Percentiles rank a stretch among this genome's conserved stretches.
phyloP scores from a whole-genome alignment of 352 stramenopile genomes.

The Pythium pectinolyticum region DNA sequence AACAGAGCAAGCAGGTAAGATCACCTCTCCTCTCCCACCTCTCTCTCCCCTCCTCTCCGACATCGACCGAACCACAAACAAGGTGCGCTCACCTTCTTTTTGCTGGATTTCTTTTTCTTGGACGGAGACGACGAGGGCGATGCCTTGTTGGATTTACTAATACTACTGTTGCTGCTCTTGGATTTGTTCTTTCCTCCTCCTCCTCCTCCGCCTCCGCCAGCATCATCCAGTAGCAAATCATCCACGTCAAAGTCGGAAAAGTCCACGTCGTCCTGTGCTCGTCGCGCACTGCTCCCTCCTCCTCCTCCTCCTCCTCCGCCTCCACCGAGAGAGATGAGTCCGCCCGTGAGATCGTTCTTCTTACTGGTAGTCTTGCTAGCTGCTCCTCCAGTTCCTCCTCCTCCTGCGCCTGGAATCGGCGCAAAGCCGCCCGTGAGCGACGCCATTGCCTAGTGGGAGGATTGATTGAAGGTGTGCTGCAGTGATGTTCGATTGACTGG shows the following conservation, averaged over 20 bases:
- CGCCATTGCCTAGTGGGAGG: slow-evolving; percentile 13
- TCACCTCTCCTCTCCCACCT: no score
- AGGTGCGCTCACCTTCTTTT: slow-evolving; percentile 26
- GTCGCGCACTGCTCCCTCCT: slow-evolving; percentile 2
- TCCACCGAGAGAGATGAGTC: slow-evolving; percentile 54
- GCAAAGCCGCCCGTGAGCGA: slow-evolving; percentile 45
- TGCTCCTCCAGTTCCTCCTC: no score
- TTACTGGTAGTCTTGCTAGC: no score
- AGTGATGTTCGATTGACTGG: neutral
- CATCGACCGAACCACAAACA: neutral
- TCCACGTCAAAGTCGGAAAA: slow-evolving; percentile 60
- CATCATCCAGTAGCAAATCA: slow-evolving; percentile 49
- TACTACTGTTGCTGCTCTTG: slow-evolving; percentile 36
- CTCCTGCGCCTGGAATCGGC: slow-evolving; percentile 45
- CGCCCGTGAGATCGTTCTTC: slow-evolving; percentile 49
- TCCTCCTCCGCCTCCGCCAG: slow-evolving; percentile 13
- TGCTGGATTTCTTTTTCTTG: slow-evolving; percentile 32
- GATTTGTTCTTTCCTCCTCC: slow-evolving; percentile 46
- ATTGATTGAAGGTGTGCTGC: neutral
- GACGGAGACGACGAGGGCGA: slow-evolving; percentile 13
- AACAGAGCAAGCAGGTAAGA: no score
- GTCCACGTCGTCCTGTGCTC: slow-evolving; percentile 40
- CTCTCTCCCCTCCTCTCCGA: no score
- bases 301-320: neutral
- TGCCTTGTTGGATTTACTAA: slow-evolving; percentile 25